Conservation (phyloP, 2,329 filamentous ascomycete genomes). For the Colletotrichum ledebouriae region DNA sequence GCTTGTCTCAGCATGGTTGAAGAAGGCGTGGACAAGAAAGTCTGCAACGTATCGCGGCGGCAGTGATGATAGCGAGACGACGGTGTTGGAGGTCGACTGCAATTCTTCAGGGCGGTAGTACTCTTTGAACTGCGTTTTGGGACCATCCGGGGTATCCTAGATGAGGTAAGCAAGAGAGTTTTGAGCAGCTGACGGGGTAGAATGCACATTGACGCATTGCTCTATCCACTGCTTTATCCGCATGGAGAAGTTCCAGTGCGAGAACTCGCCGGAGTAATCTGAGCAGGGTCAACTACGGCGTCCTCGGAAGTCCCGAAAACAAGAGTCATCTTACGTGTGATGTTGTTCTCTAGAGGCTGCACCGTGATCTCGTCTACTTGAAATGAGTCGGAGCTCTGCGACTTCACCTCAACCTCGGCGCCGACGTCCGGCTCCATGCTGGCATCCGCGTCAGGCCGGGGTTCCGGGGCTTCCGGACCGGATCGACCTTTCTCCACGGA, state of each 20-base stretch:
- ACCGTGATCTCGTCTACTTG: conserved; percentile 51
- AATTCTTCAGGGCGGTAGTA: conserved; percentile 62
- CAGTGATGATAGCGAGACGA: conserved; percentile 55
- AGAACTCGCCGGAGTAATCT: conserved; percentile 67
- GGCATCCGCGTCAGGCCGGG: conserved; percentile 2
- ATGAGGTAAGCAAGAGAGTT: background rate
- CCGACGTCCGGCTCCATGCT: conserved; percentile 25
- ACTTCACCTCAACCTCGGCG: conserved; percentile 32
- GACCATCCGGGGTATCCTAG: conserved; percentile 36
- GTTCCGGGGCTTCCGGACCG: conserved; percentile 13
- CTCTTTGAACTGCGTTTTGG: conserved; percentile 51
- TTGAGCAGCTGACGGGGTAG: conserved; percentile 13
- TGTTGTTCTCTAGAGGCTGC: conserved; percentile 57
- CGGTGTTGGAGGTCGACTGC: conserved; percentile 55
- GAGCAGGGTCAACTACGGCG: conserved; percentile 15
- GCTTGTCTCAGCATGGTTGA: conserved; percentile 62
- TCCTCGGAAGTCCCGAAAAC: background rate
- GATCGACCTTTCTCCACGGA: conserved; percentile 54
- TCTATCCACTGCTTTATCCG: conserved; percentile 64
- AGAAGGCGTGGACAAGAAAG: conserved; percentile 62
- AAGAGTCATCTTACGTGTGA: conserved; percentile 52
- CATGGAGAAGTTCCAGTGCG: conserved; percentile 67
- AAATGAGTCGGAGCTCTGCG: conserved; percentile 35
- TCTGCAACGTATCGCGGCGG: conserved; percentile 62
- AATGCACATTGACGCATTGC: conserved; percentile 52